These are phyloP conservation scores for Lactarius pseudohatsudake DNA, from an alignment of 768 basidiomycete genomes.

Conservation along the genomic window DNA sequence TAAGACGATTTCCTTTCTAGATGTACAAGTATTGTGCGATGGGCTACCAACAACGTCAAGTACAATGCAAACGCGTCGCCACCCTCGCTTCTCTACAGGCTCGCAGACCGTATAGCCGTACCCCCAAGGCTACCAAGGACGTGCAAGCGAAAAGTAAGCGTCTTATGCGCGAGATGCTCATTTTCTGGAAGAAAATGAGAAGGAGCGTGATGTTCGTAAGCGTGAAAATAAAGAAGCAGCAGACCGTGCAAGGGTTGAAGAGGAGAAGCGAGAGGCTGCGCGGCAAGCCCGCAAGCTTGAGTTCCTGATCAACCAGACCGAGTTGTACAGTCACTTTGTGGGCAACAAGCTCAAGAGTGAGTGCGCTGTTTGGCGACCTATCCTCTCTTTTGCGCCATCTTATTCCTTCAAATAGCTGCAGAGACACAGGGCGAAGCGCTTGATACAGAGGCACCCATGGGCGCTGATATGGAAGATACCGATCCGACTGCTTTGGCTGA, in stretches of 20 bases:
- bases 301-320: conserved; percentile 98
- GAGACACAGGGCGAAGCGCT: conserved; percentile 67
- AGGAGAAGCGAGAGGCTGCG: conserved; percentile 91
- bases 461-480: conserved; percentile 57
- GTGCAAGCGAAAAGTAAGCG: conserved; percentile 82
- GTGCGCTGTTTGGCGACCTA: conserved; percentile 31
- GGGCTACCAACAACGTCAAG: conserved; percentile 63
- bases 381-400: conserved; percentile 22
- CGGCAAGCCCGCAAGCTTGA: conserved; percentile 95
- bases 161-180: conserved; percentile 92
- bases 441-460: conserved; percentile 48
- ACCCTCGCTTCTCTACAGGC: conserved; percentile 75
- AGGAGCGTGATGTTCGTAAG: conserved; percentile 88
- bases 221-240: conserved; percentile 93
- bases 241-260: conserved; percentile 84
- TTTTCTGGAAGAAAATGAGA: conserved; percentile 99
- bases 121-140: conserved; percentile 79
- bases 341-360: conserved; percentile 92
- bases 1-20: conserved; percentile 39
- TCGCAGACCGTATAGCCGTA: conserved; percentile 69
- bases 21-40: conserved; percentile 76
- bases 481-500: conserved; percentile 58
- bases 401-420: conserved; percentile 50
- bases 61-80: conserved; percentile 74
- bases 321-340: conserved; percentile 98